phyloP scores from a whole-genome alignment of 257 asterid genomes.

The Nicotiana benthamiana region DNA sequence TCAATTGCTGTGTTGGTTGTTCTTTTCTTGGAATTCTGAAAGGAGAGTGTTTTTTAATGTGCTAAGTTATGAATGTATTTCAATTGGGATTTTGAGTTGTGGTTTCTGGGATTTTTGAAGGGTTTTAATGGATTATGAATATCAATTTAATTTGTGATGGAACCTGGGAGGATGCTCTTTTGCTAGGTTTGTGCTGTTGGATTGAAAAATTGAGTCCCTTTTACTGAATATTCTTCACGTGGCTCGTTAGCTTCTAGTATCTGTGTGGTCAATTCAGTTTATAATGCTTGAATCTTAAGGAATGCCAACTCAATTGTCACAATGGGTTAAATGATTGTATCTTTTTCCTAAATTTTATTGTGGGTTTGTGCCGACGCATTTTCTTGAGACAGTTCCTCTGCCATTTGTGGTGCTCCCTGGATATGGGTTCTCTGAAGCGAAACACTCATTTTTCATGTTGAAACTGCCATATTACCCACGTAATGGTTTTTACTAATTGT shows the following conservation, averaged over 20 bases:
- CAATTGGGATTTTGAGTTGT: not conserved
- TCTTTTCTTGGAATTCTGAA: not conserved
- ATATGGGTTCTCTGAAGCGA: not conserved
- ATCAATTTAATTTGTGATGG: not conserved
- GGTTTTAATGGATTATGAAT: not conserved
- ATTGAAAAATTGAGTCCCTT: not conserved
- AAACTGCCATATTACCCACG: not conserved
- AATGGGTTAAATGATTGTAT: not conserved
- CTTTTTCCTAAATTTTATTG: not conserved
- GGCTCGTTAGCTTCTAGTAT: not conserved
- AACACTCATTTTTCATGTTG: not conserved
- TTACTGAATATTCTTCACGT: not conserved
- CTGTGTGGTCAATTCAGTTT: not conserved
- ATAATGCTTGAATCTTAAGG: not conserved
- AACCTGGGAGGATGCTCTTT: not conserved
- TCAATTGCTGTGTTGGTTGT: not conserved
- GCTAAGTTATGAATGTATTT: not conserved
- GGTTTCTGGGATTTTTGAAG: constrained; percentile 2
- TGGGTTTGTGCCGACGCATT: not conserved
- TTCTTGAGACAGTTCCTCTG: not conserved
- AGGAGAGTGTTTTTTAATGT: not conserved
- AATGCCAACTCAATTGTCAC: not conserved
- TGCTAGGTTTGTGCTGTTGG: not conserved
- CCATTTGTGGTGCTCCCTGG: not conserved
- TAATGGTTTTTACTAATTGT: not conserved